Conservation (phyloP, 306 rosid genomes). For the Prunus fruticosa region DNA sequence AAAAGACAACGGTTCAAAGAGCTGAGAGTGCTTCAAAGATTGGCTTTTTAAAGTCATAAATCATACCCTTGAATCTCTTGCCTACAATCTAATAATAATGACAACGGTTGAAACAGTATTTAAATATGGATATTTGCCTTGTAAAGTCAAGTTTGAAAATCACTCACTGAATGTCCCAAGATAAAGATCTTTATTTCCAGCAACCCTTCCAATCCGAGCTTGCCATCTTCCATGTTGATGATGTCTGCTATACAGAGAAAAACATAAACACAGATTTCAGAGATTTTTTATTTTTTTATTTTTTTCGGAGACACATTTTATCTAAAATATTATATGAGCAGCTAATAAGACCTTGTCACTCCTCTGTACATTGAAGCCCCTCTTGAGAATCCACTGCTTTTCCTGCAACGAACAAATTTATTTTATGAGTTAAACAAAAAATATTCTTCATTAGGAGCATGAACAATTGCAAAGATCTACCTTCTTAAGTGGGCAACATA, state of each 20-base stretch:
- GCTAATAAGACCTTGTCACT: conserved; percentile 75
- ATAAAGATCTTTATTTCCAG: conserved; percentile 92
- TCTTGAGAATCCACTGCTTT: conserved; percentile 92
- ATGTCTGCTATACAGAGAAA: conserved; percentile 51
- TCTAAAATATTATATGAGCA: not conserved
- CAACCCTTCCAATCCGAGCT: conserved; percentile 92
- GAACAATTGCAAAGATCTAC: conserved; percentile 28
- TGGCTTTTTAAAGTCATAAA: conserved; percentile 26
- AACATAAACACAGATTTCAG: conserved; percentile 7
- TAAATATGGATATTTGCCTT: not conserved
- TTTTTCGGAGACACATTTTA: too few species aligned
- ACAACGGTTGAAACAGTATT: conserved; percentile 12
- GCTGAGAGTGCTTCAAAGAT: conserved; percentile 28
- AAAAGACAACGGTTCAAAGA: conserved; percentile 26
- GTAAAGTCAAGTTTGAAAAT: not conserved
- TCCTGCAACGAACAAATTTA: conserved; percentile 41
- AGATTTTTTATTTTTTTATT: not conserved
- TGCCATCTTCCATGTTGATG: conserved; percentile 99
- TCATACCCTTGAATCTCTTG: conserved; percentile 16
- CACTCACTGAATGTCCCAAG: conserved; percentile 91
- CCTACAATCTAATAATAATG: conserved; percentile 16
- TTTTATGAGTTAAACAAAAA: conserved; percentile 6
- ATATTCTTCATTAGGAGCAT: not conserved
- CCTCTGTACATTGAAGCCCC: conserved; percentile 94
- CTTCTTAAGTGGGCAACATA: conserved; percentile 89